phyloP scores from a whole-genome alignment of 176 grass and related monocot species.

The Rhynchospora pubera region DNA sequence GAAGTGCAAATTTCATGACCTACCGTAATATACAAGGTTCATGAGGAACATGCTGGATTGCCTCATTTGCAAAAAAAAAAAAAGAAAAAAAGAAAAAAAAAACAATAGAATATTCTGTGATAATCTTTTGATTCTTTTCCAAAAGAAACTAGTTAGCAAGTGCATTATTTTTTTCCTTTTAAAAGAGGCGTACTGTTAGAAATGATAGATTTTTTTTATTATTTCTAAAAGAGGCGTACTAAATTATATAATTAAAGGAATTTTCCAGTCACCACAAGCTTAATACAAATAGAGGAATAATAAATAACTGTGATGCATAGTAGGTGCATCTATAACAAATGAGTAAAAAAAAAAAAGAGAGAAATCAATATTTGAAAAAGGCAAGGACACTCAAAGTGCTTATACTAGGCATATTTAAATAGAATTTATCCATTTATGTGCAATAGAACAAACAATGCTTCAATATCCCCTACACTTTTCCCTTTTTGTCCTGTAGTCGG shows the following conservation, averaged over 20 bases:
- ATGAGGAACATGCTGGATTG: constrained; percentile 1
- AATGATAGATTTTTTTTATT: background rate
- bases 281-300: background rate
- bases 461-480: background rate
- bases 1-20: constrained; percentile 1
- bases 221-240: background rate
- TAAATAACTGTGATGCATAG: background rate
- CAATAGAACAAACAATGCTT: background rate
- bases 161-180: too few species aligned
- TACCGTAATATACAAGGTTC: constrained; percentile 9
- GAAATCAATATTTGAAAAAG: background rate
- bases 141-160: too few species aligned
- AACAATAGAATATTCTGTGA: background rate
- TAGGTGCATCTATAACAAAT: background rate
- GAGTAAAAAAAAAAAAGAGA: background rate
- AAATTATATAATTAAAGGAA: background rate
- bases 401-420: background rate
- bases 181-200: background rate
- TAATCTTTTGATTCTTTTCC: too few species aligned
- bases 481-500: background rate
- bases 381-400: background rate
- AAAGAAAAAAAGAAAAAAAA: too few species aligned
- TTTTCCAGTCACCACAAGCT: background rate
- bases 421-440: background rate
- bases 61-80: background rate